phyloP scores from a whole-genome alignment of 192 early-diverging fungal genomes.

The Anaeromyces robustus region DNA sequence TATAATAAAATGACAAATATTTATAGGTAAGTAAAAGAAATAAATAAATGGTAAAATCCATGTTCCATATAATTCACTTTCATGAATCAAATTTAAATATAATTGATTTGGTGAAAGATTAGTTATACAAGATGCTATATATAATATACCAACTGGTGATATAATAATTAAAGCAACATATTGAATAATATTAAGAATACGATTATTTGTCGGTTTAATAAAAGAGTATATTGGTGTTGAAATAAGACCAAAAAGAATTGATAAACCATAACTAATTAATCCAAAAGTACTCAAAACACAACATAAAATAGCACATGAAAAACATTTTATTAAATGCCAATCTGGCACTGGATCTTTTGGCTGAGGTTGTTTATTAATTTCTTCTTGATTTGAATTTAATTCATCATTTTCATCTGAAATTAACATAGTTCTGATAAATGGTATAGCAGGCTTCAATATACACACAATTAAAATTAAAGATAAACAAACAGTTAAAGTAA shows the following conservation, averaged over 20 bases:
- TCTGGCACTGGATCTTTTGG: not conserved
- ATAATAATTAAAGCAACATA: not conserved
- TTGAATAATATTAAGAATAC: not conserved
- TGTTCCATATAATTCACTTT: not conserved
- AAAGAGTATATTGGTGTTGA: not conserved
- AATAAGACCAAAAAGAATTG: not conserved
- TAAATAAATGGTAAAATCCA: not conserved
- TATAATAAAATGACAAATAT: not conserved
- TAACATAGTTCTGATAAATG: not conserved
- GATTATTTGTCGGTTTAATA: not conserved
- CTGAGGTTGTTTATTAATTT: not conserved
- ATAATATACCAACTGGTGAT: not conserved
- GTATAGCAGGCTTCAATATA: not conserved
- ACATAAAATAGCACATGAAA: not conserved
- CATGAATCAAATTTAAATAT: not conserved
- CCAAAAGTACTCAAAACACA: not conserved
- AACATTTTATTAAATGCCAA: not conserved
- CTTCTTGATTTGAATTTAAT: not conserved
- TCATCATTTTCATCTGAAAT: not conserved
- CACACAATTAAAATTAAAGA: not conserved
- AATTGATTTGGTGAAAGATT: not conserved
- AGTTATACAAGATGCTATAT: not conserved
- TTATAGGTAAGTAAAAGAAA: not conserved
- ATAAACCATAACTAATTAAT: not conserved
- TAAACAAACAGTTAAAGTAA: not conserved